These are phyloP conservation scores for Hypholoma sublateritium DNA, from an alignment of 768 basidiomycete species.

Conservation along the genomic window DNA sequence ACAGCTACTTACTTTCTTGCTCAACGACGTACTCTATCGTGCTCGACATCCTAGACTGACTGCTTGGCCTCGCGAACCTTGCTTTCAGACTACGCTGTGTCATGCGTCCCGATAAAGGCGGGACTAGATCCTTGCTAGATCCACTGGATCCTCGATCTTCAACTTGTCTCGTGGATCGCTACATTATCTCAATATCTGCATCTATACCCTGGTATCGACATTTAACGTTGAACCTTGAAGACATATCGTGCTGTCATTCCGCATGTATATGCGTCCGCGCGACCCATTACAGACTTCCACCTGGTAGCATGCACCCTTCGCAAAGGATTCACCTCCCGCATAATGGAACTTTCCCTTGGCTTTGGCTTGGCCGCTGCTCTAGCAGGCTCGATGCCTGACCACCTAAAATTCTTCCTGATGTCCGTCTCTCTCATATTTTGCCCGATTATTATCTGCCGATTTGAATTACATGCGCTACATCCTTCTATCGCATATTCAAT, in stretches of 20 bases:
- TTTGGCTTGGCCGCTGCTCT: background rate
- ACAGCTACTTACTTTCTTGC: too few relatives aligned
- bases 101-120: too few relatives aligned
- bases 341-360: background rate
- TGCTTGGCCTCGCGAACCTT: too few relatives aligned
- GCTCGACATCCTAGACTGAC: too few relatives aligned
- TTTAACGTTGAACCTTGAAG: background rate
- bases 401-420: background rate
- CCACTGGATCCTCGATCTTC: too few relatives aligned
- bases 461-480: background rate
- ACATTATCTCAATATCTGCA: too few relatives aligned
- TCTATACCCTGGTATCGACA: background rate
- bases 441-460: background rate
- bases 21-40: too few relatives aligned
- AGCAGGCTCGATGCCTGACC: background rate
- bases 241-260: background rate
- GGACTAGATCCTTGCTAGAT: too few relatives aligned
- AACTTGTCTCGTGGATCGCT: too few relatives aligned
- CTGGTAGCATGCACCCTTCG: background rate
- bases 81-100: too few relatives aligned
- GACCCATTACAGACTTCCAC: background rate
- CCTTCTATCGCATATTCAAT: conserved; percentile 1
- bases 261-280: background rate
- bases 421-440: background rate
- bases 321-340: background rate